A percentile compares a stretch with the other conserved stretches of the same genome.
Conservation (phyloP, 2,329 filamentous ascomycete species). For the Ophiostoma sp. region DNA sequence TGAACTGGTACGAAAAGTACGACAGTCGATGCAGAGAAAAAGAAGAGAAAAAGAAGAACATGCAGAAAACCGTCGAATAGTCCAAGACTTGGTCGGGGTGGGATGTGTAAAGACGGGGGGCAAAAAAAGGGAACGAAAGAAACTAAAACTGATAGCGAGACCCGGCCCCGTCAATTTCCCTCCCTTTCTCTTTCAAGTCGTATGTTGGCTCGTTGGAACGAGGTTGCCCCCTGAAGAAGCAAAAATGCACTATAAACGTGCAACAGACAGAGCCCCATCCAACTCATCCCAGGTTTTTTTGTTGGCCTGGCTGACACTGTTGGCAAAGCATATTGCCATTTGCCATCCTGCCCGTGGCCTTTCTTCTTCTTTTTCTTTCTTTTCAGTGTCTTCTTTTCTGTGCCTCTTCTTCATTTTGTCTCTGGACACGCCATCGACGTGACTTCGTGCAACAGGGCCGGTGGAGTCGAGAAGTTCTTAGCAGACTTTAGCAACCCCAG, state of each 20-base stretch:
- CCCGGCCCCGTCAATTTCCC: background rate
- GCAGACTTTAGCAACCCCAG: conserved; percentile 1
- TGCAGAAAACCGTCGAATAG: background rate
- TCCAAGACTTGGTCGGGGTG: background rate
- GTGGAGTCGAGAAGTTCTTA: background rate
- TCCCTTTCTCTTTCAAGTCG: background rate
- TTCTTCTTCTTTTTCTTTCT: background rate
- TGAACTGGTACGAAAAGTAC: background rate
- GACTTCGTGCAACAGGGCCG: background rate
- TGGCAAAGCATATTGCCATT: background rate
- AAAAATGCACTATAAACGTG: conserved; percentile 5
- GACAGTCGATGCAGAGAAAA: background rate
- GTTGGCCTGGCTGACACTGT: background rate
- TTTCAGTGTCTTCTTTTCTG: background rate
- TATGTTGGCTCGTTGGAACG: background rate
- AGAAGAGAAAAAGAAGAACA: background rate
- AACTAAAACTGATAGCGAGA: background rate
- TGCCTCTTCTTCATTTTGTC: background rate
- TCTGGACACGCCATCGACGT: background rate
- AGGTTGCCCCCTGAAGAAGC: background rate
- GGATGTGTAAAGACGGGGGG: conserved; percentile 9
- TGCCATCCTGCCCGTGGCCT: background rate
- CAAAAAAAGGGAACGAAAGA: background rate
- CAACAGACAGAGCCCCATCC: background rate
- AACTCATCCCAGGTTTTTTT: background rate